These are phyloP conservation scores for Fusarium praegraminearum DNA, from an alignment of 2,329 filamentous ascomycete species.

Conservation along the genomic window DNA sequence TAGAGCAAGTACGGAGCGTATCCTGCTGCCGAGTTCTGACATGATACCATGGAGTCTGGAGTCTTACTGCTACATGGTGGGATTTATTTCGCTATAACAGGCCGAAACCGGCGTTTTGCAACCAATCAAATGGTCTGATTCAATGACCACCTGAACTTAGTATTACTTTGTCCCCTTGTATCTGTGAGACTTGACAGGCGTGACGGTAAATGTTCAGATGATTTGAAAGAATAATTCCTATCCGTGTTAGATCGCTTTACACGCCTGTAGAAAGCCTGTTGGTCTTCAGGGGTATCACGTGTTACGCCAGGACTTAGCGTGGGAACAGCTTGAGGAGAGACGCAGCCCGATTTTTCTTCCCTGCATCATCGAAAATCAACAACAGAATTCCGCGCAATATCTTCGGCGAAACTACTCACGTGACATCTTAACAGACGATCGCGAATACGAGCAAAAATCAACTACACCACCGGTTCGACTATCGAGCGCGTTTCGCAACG, in stretches of 20 bases:
- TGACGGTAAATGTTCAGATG: neutral
- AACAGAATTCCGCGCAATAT: conserved; percentile 35
- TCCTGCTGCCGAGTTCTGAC: conserved; percentile 43
- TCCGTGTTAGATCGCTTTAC: conserved; percentile 12
- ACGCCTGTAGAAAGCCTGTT: conserved; percentile 31
- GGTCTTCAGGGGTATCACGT: conserved; percentile 49
- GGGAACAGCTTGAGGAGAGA: conserved; percentile 26
- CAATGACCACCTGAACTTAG: too few relatives aligned
- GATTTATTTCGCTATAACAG: conserved; percentile 33
- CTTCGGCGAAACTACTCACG: conserved; percentile 46
- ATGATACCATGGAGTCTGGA: conserved; percentile 55
- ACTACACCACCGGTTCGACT: conserved; percentile 41
- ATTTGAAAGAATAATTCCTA: neutral
- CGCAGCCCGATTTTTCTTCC: conserved; percentile 47
- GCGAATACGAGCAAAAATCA: conserved; percentile 41
- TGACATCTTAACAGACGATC: conserved; percentile 49
- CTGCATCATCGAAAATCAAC: conserved; percentile 48
- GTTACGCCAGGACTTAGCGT: conserved; percentile 43
- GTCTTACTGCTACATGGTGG: conserved; percentile 29
- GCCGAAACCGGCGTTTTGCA: conserved; percentile 24
- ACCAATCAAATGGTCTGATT: neutral
- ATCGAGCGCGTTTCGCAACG: conserved; percentile 42
- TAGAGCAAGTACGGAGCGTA: conserved; percentile 32
- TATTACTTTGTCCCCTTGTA: neutral
- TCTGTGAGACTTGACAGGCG: neutral